Percentiles rank a stretch among this genome's conserved stretches.
Conservation (phyloP, 177 flowering plant genomes). For the Viscum album region DNA sequence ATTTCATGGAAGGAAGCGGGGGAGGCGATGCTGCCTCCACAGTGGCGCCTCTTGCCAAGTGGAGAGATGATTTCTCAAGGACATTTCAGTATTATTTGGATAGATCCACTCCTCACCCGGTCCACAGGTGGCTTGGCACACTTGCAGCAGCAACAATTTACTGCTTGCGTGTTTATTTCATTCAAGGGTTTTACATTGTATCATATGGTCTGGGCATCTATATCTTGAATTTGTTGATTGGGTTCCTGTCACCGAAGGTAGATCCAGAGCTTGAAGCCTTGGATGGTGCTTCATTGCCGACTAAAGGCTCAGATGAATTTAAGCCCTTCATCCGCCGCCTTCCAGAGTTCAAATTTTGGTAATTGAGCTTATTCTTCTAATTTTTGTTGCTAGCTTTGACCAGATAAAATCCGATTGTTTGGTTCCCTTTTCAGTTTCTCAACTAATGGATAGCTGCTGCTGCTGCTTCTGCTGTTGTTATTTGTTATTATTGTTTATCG, state of each 20-base stretch:
- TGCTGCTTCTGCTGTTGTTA: not conserved
- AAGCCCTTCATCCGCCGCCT: slow-evolving; percentile 69
- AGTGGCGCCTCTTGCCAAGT: slow-evolving; percentile 38
- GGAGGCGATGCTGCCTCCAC: slow-evolving; percentile 25
- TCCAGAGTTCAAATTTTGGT: slow-evolving; percentile 77
- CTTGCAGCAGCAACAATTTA: slow-evolving; percentile 36
- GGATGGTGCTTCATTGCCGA: slow-evolving; percentile 59
- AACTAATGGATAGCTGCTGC: no score
- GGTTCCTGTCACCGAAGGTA: slow-evolving; percentile 61
- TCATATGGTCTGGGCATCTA: slow-evolving; percentile 58
- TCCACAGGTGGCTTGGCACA: slow-evolving; percentile 55
- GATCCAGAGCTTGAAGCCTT: slow-evolving; percentile 55
- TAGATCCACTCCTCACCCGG: slow-evolving; percentile 45
- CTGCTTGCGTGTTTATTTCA: slow-evolving; percentile 36
- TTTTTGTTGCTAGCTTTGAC: not conserved
- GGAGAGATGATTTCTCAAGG: slow-evolving; percentile 45
- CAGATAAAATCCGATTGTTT: no score
- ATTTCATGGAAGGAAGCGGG: slow-evolving; percentile 35
- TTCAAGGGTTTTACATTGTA: slow-evolving; percentile 57
- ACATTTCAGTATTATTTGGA: slow-evolving; percentile 57
- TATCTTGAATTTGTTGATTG: slow-evolving; percentile 59
- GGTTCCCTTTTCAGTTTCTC: no score
- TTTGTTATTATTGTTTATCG: not conserved
- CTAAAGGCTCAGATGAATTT: slow-evolving; percentile 62
- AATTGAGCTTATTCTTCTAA: slow-evolving; percentile 7